Evolutionary conservation across 2,329 filamentous ascomycete species (phyloP).

Genomic region (Setomelanomma holmii): DNA sequence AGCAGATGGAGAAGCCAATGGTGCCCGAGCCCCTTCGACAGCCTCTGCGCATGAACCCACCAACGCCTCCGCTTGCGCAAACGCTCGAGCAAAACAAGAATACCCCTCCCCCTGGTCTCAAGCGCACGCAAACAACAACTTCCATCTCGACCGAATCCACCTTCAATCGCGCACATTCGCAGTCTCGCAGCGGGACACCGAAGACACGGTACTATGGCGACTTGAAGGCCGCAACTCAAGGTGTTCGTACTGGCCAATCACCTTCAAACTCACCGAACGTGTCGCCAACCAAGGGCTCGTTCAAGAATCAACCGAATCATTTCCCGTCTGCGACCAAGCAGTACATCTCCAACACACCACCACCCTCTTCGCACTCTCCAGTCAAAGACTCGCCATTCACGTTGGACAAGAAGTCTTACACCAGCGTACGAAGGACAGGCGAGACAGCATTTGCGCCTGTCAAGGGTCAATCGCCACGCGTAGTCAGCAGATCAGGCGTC

Average conservation of each 20-base stretch:
- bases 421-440: constrained; percentile 41
- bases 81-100: constrained; percentile 20
- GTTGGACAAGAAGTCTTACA: constrained; percentile 42
- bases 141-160: constrained; percentile 40
- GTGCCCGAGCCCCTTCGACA: constrained; percentile 52
- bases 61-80: constrained; percentile 43
- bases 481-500: constrained; percentile 56
- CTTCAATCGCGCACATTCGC: constrained; percentile 37
- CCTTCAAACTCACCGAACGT: constrained; percentile 29
- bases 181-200: constrained; percentile 42
- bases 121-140: constrained; percentile 32
- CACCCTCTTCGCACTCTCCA: constrained; percentile 11
- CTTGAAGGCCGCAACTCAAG: constrained; percentile 52
- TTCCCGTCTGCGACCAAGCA: constrained; percentile 38
- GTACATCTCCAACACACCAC: constrained; percentile 37
- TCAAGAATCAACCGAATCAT: constrained; percentile 25
- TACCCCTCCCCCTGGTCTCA: constrained; percentile 25
- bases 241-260: constrained; percentile 40
- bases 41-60: constrained; percentile 58
- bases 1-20: constrained; percentile 33
- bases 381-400: constrained; percentile 36
- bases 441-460: constrained; percentile 39
- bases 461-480: constrained; percentile 48
- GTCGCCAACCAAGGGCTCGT: constrained; percentile 31
- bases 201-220: constrained; percentile 57